Percentiles rank a stretch among this genome's conserved stretches.
These are phyloP conservation scores for Diaporthe citri DNA, from an alignment of 2,329 filamentous ascomycete genomes.

Conservation along the genomic window DNA sequence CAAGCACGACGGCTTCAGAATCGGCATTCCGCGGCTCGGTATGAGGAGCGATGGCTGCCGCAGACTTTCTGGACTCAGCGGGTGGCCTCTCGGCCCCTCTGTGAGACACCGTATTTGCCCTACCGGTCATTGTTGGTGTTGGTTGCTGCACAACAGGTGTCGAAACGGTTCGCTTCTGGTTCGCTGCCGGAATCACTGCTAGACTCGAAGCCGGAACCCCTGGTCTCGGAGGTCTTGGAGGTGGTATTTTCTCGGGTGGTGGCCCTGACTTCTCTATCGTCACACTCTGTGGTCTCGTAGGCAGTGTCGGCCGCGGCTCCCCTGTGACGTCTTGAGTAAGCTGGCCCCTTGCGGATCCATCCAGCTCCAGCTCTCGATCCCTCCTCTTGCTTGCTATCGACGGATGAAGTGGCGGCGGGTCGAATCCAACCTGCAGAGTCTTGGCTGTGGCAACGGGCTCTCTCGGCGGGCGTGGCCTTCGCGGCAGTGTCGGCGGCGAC, in stretches of 20 bases:
- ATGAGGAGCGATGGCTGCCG: slow-evolving; percentile 21
- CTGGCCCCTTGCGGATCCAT: slow-evolving; percentile 53
- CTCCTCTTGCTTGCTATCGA: slow-evolving; percentile 58
- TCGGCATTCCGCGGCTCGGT: slow-evolving; percentile 30
- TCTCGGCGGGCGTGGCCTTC: slow-evolving; percentile 64
- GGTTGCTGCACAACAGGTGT: slow-evolving; percentile 59
- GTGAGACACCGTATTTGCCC: slow-evolving; percentile 64
- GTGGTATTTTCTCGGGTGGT: slow-evolving; percentile 52
- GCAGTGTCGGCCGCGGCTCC: slow-evolving; percentile 62
- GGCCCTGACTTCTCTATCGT: slow-evolving; percentile 49
- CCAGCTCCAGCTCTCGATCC: slow-evolving; percentile 59
- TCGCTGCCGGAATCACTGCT: slow-evolving; percentile 26
- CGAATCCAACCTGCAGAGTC: slow-evolving; percentile 55
- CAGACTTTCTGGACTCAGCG: slow-evolving; percentile 52
- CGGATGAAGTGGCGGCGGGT: slow-evolving; percentile 67
- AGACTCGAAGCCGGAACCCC: slow-evolving; percentile 41
- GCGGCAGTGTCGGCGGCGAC: slow-evolving; percentile 63
- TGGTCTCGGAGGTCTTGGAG: slow-evolving; percentile 59
- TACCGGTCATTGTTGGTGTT: slow-evolving; percentile 58
- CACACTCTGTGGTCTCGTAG: slow-evolving; percentile 59
- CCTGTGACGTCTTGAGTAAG: slow-evolving; percentile 57
- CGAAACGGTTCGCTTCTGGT: slow-evolving; percentile 60
- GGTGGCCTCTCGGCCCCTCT: slow-evolving; percentile 54
- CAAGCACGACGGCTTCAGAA: slow-evolving; percentile 24
- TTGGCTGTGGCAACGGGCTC: slow-evolving; percentile 47